Percentiles rank a stretch among this genome's conserved stretches.
Evolutionary conservation across 2,329 filamentous ascomycete genomes (phyloP).

Genomic region (Pseudopyricularia cyperi): DNA sequence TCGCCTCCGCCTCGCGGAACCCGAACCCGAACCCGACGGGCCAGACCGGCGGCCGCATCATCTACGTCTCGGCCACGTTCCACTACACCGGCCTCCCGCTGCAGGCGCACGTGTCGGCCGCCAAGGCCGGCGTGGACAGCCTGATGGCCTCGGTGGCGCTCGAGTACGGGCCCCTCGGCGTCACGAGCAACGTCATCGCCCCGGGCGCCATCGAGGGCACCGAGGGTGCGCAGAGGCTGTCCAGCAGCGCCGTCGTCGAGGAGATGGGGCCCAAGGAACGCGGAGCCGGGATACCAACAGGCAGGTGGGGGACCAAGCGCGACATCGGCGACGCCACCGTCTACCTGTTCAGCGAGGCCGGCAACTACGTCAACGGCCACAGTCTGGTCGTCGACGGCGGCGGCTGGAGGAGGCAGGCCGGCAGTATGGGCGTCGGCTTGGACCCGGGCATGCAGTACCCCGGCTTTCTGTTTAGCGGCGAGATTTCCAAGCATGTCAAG

Average conservation of each 20-base stretch:
- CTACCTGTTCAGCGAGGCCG: constrained; percentile 75
- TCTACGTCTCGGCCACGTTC: constrained; percentile 82
- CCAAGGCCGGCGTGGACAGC: constrained; percentile 83
- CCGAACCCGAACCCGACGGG: constrained; percentile 47
- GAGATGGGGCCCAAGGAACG: constrained; percentile 17
- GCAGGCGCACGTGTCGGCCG: constrained; percentile 81
- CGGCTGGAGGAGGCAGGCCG: constrained; percentile 39
- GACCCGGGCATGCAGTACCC: constrained; percentile 38
- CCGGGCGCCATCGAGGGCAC: constrained; percentile 79
- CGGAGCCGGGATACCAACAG: constrained; percentile 49
- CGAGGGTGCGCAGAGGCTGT: constrained; percentile 60
- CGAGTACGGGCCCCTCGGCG: constrained; percentile 77
- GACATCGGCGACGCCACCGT: constrained; percentile 91
- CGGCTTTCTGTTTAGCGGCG: constrained; percentile 29
- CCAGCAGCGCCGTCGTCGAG: constrained; percentile 19
- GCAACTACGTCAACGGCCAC: constrained; percentile 75
- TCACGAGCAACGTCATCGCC: constrained; percentile 79
- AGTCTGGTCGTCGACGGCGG: constrained; percentile 61
- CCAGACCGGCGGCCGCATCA: constrained; percentile 64
- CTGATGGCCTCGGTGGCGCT: constrained; percentile 68
- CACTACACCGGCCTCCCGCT: constrained; percentile 80
- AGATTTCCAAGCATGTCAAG: constrained; percentile 26
- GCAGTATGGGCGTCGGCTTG: constrained; percentile 27
- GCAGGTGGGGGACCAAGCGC: constrained; percentile 64
- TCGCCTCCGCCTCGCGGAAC: constrained; percentile 57